Evolutionary conservation across 2,329 filamentous ascomycete species (phyloP), one percentile per base, ranked within the genome.

Genomic region (Fusarium beomiforme): DNA sequence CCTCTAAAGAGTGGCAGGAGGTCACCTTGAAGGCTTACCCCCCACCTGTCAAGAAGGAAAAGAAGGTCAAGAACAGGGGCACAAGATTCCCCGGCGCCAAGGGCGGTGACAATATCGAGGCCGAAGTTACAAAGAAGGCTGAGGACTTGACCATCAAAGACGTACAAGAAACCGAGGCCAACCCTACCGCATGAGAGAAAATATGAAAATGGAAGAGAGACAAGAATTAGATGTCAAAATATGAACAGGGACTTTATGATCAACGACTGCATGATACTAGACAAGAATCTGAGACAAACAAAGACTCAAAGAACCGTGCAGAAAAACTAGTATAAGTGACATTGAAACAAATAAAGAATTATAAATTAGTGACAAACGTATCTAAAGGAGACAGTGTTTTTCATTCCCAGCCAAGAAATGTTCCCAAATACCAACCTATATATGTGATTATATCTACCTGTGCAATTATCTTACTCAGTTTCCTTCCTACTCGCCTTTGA

Each of bases 11-110:
- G 77, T 98, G 94, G 94, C 92, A 97, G 82, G 81, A 82, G 11
- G 75, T 82, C 58, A 88, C 91, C 54, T 79, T 88, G 56, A 91
- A 92, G 79, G 96, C 95, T 33, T 99, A 98, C 87, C 96, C 96
- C 21, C 89, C 89, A 2, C 79, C 80, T 0, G 73, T 89, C 73
- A 91, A 93, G 84, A 92, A 94, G 82, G 89, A 88, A 75, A 92
- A 92, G 85, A 93, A 93, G 83, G 85, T 86, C 67, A 96, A 95
- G 86, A 89, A 95, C 76, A 91, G 91, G 82, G 92, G 93, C 2
- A 87, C 88, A 3, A 86, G 88, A 66, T 87, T 90, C 78, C 91
- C 90, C 1, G 88, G 87, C 10, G 47, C 57, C 8, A 70, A 68
- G 43, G 43, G 43, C 7, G 62, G 53, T 23, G 71, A 69, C 29